Conservation (phyloP, 2,329 filamentous ascomycete species). For the Alternaria longipes region DNA sequence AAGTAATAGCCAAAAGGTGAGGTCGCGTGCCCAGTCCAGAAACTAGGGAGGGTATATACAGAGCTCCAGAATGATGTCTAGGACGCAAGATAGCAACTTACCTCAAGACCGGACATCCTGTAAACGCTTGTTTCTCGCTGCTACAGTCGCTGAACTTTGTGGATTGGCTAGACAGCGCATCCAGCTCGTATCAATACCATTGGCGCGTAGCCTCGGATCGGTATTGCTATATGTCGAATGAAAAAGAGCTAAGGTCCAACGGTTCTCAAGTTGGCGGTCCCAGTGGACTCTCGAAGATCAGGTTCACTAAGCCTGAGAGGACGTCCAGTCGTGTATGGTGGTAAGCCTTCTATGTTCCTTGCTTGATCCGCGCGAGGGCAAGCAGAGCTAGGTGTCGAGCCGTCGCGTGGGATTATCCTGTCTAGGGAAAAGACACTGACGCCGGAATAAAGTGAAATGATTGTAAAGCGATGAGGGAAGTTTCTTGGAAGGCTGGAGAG, state of each 20-base stretch:
- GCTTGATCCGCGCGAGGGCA: background rate
- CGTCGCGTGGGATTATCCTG: slow-evolving; percentile 1
- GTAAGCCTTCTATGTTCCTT: background rate
- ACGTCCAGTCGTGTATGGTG: background rate
- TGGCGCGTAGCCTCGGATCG: background rate
- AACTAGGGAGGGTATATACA: background rate
- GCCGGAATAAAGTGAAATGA: background rate
- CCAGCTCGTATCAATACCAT: slow-evolving; percentile 8
- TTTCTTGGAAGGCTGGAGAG: slow-evolving; percentile 8
- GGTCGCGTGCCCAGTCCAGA: background rate
- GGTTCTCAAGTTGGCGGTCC: background rate
- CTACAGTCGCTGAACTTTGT: background rate
- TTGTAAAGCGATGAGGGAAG: slow-evolving; percentile 18
- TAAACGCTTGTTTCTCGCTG: background rate
- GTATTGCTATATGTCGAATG: background rate
- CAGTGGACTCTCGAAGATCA: background rate
- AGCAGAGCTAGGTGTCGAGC: slow-evolving; percentile 1
- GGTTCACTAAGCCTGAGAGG: background rate
- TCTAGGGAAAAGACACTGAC: slow-evolving; percentile 2
- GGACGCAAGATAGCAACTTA: slow-evolving; percentile 22
- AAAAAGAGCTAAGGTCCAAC: background rate
- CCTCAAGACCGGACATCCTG: slow-evolving; percentile 43
- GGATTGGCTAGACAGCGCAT: background rate
- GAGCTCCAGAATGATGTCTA: background rate
- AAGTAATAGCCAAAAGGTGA: background rate